Evolutionary conservation across 1,284 basidiomycete species (phyloP).

Genomic region (Leccinum pachyderme): DNA sequence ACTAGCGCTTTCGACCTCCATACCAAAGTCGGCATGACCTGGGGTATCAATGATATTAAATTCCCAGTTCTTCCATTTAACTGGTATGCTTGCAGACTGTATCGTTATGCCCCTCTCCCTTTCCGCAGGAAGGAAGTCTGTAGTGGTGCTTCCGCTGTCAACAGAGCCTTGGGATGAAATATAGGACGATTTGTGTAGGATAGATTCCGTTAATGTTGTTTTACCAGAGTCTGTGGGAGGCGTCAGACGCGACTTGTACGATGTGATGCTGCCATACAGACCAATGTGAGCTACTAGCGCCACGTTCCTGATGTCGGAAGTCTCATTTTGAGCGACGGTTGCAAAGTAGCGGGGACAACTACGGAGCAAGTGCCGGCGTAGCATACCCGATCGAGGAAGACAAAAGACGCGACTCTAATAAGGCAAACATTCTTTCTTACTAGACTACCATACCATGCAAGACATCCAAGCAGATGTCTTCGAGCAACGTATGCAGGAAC

Average conservation of each 20-base stretch:
- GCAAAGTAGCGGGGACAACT: conserved; percentile 27
- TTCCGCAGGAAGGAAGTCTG: conserved; percentile 88
- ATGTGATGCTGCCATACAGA: conserved; percentile 30
- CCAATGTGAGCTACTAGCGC: conserved; percentile 85
- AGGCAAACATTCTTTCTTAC: conserved; percentile 9
- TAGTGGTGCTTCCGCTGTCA: conserved; percentile 87
- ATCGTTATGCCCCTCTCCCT: conserved; percentile 89
- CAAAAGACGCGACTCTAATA: conserved; percentile 13
- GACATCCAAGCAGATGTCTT: conserved; percentile 36
- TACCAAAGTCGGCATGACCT: conserved; percentile 91
- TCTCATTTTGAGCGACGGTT: conserved; percentile 23
- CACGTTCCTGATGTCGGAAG: conserved; percentile 62
- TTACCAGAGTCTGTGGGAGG: conserved; percentile 76
- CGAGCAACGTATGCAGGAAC: conserved; percentile 48
- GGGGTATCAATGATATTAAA: conserved; percentile 91
- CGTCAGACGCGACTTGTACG: conserved; percentile 11
- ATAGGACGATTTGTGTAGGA: conserved; percentile 75
- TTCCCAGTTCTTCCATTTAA: conserved; percentile 81
- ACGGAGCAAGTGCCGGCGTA: conserved; percentile 6
- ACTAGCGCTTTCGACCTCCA: conserved; percentile 92
- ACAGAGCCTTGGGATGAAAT: conserved; percentile 77
- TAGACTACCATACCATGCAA: conserved; percentile 9
- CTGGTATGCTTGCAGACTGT: conserved; percentile 88
- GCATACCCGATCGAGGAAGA: conserved; percentile 17
- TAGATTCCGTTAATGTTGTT: conserved; percentile 87